Base-by-base conservation (phyloP, 202 grass and related monocot genomes). In the Cymbopogon flexuosus region DNA sequence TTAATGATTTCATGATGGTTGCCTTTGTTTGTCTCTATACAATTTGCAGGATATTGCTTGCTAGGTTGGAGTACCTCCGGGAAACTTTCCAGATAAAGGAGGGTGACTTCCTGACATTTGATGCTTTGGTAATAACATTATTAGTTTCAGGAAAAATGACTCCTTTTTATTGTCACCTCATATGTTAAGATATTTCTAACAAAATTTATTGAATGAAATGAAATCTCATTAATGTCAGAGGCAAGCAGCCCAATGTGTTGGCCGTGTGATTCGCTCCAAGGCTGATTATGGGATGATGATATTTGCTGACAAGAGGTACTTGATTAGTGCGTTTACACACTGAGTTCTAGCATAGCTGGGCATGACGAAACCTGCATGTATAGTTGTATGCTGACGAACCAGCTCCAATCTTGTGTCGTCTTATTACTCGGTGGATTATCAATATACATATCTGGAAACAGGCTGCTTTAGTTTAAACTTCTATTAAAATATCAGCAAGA, bases 221-320 rank as follows among this genome's bases (percentile, higher is more conserved):
- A 5, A 56, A 54, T 79, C 54, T 5, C 83, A 9, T 72, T 6
- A 68, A 46, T 86, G 30, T 49, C 84, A 98, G 92, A 94, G 95
- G 85, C 95, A 98, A 89, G 92, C 95, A 68, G 95, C 95, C 21
- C 95, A 94, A 64, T 98, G 95, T 89, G 95, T 98, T 83, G 95
- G 95, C 42, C 89, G 90, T 83, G 95, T 98, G 29, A 98, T 98
- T 78, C 95, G 95, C 63, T 98, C 95, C 6, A 98, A 98, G 73
- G 92, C 92, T 74, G 95, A 98, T 82, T 94, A 98, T 81, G 95
- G 95, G 52, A 98, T 98, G 95, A 98, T 98, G 95, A 98, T 98
- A 91, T 94, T 98, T 84, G 95, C 95, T 91, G 95, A 98, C 64
- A 94, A 94, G 63, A 94, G 92, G 95, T 93, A 93, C 51, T 61